These are phyloP conservation scores for Gigaspora rosea DNA, from an alignment of 192 early-diverging fungal genomes.

Conservation along the genomic window DNA sequence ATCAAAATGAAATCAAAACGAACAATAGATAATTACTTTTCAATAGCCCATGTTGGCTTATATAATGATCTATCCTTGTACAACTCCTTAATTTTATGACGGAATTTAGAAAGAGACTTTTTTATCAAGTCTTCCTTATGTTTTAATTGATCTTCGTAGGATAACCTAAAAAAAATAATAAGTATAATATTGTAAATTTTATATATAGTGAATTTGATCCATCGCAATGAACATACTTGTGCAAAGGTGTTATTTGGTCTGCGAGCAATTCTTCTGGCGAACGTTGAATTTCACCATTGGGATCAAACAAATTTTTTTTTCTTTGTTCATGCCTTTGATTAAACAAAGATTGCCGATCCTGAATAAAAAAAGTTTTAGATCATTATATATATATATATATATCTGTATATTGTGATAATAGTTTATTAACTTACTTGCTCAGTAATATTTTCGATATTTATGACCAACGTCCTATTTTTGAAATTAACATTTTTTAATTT, in stretches of 20 bases:
- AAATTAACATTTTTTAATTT: constrained; percentile 13
- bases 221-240: constrained; percentile 42
- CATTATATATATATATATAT: background rate
- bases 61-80: background rate
- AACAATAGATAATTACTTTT: constrained; percentile 3
- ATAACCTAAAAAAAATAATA: constrained; percentile 33
- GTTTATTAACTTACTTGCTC: background rate
- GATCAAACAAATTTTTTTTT: constrained; percentile 18
- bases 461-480: constrained; percentile 5
- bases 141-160: constrained; percentile 62
- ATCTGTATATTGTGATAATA: background rate
- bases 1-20: background rate
- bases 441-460: background rate
- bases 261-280: constrained; percentile 62
- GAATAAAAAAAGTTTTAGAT: background rate
- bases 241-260: constrained; percentile 73
- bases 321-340: background rate
- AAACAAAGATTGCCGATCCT: constrained; percentile 5
- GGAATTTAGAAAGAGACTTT: constrained; percentile 43
- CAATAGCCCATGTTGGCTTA: background rate
- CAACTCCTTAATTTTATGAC: constrained; percentile 35
- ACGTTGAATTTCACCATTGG: constrained; percentile 39
- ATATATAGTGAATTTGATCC: background rate
- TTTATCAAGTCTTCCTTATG: constrained; percentile 48
- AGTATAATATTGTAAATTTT: background rate